Base-by-base conservation (phyloP, 1,139 yeast genomes). In the Suhomyces chickasaworum region DNA sequence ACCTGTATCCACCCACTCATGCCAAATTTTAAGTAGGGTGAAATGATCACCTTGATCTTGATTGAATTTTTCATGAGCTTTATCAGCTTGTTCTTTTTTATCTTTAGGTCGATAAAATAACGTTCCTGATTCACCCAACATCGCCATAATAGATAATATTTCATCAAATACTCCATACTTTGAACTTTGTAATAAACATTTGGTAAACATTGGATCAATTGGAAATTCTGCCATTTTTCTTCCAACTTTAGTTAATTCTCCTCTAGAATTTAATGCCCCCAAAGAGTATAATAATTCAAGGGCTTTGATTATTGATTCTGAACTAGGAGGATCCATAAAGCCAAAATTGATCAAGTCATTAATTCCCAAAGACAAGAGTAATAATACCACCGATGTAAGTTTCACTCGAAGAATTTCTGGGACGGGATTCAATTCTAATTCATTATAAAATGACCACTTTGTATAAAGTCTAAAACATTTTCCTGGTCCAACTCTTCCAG, bases 401-500 rank as follows among this genome's bases (percentile, higher is more conserved):
- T 93, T 91, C 1, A 91, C 86, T 39, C 99, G 69, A 41, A 89
- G 66, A 12, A 93, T 90, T 59, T 95, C 99, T 0, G 99, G 98
- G 0, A 86, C 81, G 1, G 97, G 89, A 61, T 85, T 86, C 4
- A 76, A 70, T 10, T 89, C 89, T 45, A 91, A 66, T 56, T 90
- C 97, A 57, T 89, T 78, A 53, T 78, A 73, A 59, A 83, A 93
- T 0, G 96, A 84, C 83, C 93, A 84, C 61, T 89, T 90, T 0
- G 99, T 91, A 61, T 80, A 93, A 20, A 95, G 69, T 41, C 99
- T 68, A 61, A 85, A 95, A 62, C 99, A 93, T 62, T 89, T 90
- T 0, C 99, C 99, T 0, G 98, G 96, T 0, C 96, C 96, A 5
- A 90, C 88, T 71, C 99, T 83, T 7, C 99, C 99, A 0, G 98